Conservation (phyloP, 208 protist genomes). For the Plasmodiophora brassicae region DNA sequence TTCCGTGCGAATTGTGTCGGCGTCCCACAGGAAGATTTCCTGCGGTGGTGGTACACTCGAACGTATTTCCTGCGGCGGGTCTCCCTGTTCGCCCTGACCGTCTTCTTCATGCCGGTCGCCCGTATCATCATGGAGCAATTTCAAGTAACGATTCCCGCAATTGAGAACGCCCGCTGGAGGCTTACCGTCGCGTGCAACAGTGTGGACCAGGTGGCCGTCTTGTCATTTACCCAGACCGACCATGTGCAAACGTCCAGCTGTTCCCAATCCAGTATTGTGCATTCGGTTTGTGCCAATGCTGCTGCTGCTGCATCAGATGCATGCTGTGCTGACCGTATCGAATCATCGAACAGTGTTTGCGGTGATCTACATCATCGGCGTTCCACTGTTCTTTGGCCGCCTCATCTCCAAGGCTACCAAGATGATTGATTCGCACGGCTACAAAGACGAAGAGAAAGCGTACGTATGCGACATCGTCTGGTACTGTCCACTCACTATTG, state of each 20-base stretch:
- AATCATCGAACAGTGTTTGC: neutral
- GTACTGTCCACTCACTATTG: too few species aligned
- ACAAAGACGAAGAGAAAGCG: neutral
- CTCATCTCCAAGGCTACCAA: neutral
- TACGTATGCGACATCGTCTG: too few species aligned
- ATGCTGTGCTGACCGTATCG: neutral
- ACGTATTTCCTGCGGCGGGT: neutral
- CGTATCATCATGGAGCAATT: slow-evolving; percentile 20
- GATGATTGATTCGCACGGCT: slow-evolving; percentile 14
- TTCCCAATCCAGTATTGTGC: neutral
- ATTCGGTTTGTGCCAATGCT: neutral
- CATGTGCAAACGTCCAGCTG: neutral
- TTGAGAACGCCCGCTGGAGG: too few species aligned
- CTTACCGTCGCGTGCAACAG: neutral
- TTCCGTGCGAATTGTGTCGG: slow-evolving; percentile 3
- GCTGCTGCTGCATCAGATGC: neutral
- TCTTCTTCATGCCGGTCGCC: neutral
- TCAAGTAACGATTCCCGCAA: neutral
- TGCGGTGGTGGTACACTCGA: slow-evolving; percentile 1
- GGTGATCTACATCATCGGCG: slow-evolving; percentile 1
- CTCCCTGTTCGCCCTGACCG: neutral
- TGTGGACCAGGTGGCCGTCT: neutral
- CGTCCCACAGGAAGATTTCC: neutral
- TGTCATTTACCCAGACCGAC: neutral
- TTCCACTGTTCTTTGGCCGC: neutral